Percentiles rank a stretch among this genome's conserved stretches.
Conservation (phyloP, 1,139 yeast species). For the Saccharomyces hybrid region DNA sequence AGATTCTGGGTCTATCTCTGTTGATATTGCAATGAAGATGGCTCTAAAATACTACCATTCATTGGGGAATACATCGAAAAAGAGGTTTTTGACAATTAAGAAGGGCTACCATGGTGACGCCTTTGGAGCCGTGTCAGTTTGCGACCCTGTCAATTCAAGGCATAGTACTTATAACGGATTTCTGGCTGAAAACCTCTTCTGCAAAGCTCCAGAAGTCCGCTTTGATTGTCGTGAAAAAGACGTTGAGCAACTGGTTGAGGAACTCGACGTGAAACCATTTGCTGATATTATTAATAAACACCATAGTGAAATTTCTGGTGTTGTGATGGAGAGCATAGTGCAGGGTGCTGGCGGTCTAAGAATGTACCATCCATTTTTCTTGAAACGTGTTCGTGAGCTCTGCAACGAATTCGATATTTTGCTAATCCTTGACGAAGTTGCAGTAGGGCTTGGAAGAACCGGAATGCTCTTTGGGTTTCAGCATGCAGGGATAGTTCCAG, state of each 20-base stretch:
- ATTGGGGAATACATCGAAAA: slow-evolving; percentile 10
- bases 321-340: slow-evolving; percentile 33
- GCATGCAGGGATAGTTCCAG: slow-evolving; percentile 30
- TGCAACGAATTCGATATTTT: slow-evolving; percentile 30
- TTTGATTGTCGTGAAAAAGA: slow-evolving; percentile 2
- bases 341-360: slow-evolving; percentile 37
- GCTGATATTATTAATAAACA: slow-evolving; percentile 7
- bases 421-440: slow-evolving; percentile 33
- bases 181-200: slow-evolving; percentile 29
- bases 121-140: slow-evolving; percentile 31
- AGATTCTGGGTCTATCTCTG: slow-evolving; percentile 47
- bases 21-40: slow-evolving; percentile 47
- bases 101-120: slow-evolving; percentile 31
- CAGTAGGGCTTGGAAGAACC: slow-evolving; percentile 33
- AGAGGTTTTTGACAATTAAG: slow-evolving; percentile 22
- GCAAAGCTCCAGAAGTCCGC: slow-evolving; percentile 23
- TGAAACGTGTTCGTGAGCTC: slow-evolving; percentile 28
- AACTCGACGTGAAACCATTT: slow-evolving; percentile 12
- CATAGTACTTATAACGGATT: slow-evolving; percentile 29
- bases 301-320: slow-evolving; percentile 31
- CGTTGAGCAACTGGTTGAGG: slow-evolving; percentile 23
- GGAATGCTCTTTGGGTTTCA: slow-evolving; percentile 32
- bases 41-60: slow-evolving; percentile 33
- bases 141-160: slow-evolving; percentile 32
- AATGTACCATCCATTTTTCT: slow-evolving; percentile 31